phyloP scores from a whole-genome alignment of 352 stramenopile species.

The Phytopythium ostracodes region DNA sequence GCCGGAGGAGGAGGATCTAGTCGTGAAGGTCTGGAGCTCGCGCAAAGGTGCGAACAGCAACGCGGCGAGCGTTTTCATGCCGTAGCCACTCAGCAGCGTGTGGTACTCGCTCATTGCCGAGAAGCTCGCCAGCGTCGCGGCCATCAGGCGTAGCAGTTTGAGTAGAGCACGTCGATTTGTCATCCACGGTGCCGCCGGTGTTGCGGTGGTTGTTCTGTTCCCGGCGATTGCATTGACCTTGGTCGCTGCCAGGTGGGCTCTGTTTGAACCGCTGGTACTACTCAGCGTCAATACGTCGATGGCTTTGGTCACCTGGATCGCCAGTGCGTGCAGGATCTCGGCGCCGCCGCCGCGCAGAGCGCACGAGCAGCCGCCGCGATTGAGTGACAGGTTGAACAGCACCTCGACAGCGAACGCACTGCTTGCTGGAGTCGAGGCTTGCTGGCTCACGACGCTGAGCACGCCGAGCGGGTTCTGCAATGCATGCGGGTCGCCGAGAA shows the following conservation, averaged over 20 bases:
- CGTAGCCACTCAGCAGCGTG: constrained; percentile 32
- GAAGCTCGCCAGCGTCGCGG: constrained; percentile 63
- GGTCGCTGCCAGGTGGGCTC: background rate
- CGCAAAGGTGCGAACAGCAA: constrained; percentile 42
- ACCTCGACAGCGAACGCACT: constrained; percentile 60
- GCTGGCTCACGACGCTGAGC: constrained; percentile 55
- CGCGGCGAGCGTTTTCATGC: constrained; percentile 48
- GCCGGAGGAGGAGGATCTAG: background rate
- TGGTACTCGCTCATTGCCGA: constrained; percentile 66
- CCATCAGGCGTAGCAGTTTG: constrained; percentile 43
- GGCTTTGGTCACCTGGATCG: constrained; percentile 37
- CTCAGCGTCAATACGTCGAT: constrained; percentile 24
- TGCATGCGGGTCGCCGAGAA: constrained; percentile 65
- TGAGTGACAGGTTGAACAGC: constrained; percentile 70
- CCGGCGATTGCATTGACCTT: background rate
- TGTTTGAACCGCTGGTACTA: background rate
- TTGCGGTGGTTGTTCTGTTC: background rate
- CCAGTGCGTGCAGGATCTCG: constrained; percentile 49
- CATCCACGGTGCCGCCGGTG: constrained; percentile 12
- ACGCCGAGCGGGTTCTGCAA: constrained; percentile 64
- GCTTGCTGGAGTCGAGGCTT: constrained; percentile 25
- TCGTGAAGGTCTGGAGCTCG: constrained; percentile 20
- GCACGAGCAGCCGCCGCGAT: constrained; percentile 45
- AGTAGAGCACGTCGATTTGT: constrained; percentile 16
- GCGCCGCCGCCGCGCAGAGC: constrained; percentile 53